Percentiles rank a stretch among this genome's conserved stretches.
These are phyloP conservation scores for Picochlorum sp. DNA, from an alignment of 139 green algal species.

Conservation along the genomic window DNA sequence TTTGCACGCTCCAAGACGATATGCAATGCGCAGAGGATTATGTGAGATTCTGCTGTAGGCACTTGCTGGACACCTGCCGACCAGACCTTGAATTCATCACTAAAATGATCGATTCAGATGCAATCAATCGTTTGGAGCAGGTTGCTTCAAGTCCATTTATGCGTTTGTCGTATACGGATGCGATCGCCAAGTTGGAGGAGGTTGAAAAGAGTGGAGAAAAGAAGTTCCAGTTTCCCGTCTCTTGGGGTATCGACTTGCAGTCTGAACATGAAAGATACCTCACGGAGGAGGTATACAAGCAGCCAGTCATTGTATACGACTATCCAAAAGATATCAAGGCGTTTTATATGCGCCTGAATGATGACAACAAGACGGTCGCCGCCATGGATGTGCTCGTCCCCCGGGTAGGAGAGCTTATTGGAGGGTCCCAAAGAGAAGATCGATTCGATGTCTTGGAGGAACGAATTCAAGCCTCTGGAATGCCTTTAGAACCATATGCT, in stretches of 20 bases:
- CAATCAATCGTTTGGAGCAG: constrained; percentile 67
- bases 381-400: constrained; percentile 98
- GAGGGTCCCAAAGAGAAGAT: constrained; percentile 86
- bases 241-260: constrained; percentile 34
- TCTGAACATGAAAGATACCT: constrained; percentile 94
- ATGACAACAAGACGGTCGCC: constrained; percentile 93
- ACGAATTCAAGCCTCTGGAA: constrained; percentile 60
- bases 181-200: constrained; percentile 79
- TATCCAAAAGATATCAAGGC: constrained; percentile 93
- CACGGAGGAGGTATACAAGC: constrained; percentile 86
- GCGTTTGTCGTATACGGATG: constrained; percentile 88
- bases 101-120: constrained; percentile 77
- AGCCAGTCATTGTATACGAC: constrained; percentile 94
- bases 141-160: constrained; percentile 78
- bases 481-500: constrained; percentile 73
- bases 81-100: constrained; percentile 74
- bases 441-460: constrained; percentile 56
- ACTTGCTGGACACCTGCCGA: constrained; percentile 60
- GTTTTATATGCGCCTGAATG: constrained; percentile 98
- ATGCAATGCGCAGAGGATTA: constrained; percentile 85
- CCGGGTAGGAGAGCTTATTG: constrained; percentile 87
- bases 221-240: constrained; percentile 73
- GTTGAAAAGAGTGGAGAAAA: constrained; percentile 51
- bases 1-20: constrained; percentile 86
- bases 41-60: constrained; percentile 65